Evolutionary conservation across 2,329 filamentous ascomycete species (phyloP).

Genomic region (Colletotrichum eremochloae): DNA sequence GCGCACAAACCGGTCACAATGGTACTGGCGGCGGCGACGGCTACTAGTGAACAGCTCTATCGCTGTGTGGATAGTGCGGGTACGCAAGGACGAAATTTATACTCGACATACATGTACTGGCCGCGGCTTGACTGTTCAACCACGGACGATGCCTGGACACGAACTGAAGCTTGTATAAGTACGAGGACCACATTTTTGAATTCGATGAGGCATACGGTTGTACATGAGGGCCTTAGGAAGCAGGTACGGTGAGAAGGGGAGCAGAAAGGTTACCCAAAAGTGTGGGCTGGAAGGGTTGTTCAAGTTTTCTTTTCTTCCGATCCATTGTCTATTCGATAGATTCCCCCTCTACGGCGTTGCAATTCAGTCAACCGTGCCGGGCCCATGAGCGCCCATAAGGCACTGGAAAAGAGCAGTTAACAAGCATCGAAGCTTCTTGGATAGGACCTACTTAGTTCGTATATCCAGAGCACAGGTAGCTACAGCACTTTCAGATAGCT

Average conservation of each 20-base stretch:
- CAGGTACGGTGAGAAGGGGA: slow-evolving; percentile 38
- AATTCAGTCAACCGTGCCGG: slow-evolving; percentile 32
- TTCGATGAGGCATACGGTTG: slow-evolving; percentile 36
- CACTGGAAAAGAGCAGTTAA: slow-evolving; percentile 36
- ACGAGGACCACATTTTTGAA: slow-evolving; percentile 39
- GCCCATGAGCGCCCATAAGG: slow-evolving; percentile 3
- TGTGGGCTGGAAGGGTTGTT: slow-evolving; percentile 29
- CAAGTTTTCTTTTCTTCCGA: slow-evolving; percentile 28
- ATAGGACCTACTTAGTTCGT: slow-evolving; percentile 35
- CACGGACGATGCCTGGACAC: slow-evolving; percentile 42
- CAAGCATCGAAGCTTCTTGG: slow-evolving; percentile 35
- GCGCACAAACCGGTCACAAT: slow-evolving; percentile 69
- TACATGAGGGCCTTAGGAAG: slow-evolving; percentile 42
- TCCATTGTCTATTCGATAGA: slow-evolving; percentile 35
- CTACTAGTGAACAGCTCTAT: slow-evolving; percentile 56
- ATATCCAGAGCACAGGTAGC: slow-evolving; percentile 29
- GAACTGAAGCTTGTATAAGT: slow-evolving; percentile 52
- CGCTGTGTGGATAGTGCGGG: not conserved
- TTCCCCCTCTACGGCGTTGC: slow-evolving; percentile 35
- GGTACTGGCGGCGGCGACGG: slow-evolving; percentile 66
- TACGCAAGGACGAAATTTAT: not conserved
- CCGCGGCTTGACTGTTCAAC: slow-evolving; percentile 41
- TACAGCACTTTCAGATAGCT: slow-evolving; percentile 38
- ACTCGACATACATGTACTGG: slow-evolving; percentile 35
- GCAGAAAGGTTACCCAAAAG: slow-evolving; percentile 34